Base-by-base conservation (phyloP, 2,329 filamentous ascomycete genomes). In the Phialocephala sp. region DNA sequence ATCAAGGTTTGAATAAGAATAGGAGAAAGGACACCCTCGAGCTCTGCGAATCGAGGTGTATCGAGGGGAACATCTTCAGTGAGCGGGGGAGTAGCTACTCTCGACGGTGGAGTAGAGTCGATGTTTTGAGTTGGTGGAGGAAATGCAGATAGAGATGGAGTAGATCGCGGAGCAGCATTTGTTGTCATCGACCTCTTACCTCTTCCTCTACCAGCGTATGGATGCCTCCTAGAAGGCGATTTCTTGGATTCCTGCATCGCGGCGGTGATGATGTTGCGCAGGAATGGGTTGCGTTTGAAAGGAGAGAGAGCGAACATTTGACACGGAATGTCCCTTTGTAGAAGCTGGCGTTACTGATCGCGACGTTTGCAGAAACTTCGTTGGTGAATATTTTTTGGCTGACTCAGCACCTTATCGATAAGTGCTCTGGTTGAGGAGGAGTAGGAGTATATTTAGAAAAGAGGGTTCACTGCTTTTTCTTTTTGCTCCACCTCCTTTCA, bases 1-100 rank as follows among this genome's bases (percentile, higher is more conserved):
- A 86, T 91, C 72, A 99, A 88, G 32, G 89, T 80, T 71, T 82
- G 70, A 22, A 87, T 74, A 50, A 87, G 74, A 37, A 78, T 72
- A 1, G 81, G 81, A 70, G 85, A 75, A 43, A 85, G 79, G 24
- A 82, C 73, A 66, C 77, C 78, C 60, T 78, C 74, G 8, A 85
- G 76, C 36, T 84, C 81, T 60, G 78, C 77, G 70, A 85, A 85
- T 50, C 79, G 76, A 39, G 80, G 80, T 4, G 80, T 81, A 69
- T 81, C 81, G 3, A 77, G 70, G 6, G 82, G 81, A 1, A 83
- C 76, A 14, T 75, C 65, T 58, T 76, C 77, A 12, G 77, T 76
- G 32, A 80, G 76, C 35, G 76, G 73, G 50, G 79, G 78, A 54
- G 76, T 76, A 0, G 76, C 65, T n/a, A 75, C 75, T 66, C 72